Evolutionary conservation across 2,329 filamentous ascomycete genomes (phyloP).

Genomic region (Cladosporium austrohemisphaericum): DNA sequence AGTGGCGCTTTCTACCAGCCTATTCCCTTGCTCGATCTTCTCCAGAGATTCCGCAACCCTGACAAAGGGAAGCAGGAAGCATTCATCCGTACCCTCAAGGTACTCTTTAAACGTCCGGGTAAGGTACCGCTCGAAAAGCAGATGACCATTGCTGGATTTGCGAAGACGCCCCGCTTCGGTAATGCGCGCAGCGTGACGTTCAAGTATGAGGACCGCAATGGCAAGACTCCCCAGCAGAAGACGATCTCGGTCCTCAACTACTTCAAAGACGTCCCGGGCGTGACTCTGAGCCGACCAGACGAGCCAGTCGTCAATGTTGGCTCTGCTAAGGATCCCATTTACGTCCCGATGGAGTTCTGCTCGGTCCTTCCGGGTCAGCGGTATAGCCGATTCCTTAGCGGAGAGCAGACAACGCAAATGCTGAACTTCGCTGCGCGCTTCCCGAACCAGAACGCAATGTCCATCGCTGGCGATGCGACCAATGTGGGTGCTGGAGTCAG

Average conservation of each 20-base stretch:
- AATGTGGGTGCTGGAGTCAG: constrained; percentile 49
- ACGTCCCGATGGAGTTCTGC: constrained; percentile 65
- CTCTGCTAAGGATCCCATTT: constrained; percentile 53
- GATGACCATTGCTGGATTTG: constrained; percentile 48
- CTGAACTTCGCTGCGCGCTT: constrained; percentile 66
- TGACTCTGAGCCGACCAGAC: constrained; percentile 50
- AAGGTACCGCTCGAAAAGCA: constrained; percentile 23
- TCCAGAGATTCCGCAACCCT: constrained; percentile 30
- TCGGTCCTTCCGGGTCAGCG: constrained; percentile 62
- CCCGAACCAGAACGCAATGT: constrained; percentile 63
- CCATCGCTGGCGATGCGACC: constrained; percentile 47
- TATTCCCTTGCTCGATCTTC: constrained; percentile 29
- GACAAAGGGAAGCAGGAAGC: constrained; percentile 22
- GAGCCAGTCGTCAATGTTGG: constrained; percentile 59
- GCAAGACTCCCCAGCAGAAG: constrained; percentile 26
- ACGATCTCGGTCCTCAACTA: constrained; percentile 52
- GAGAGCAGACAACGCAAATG: constrained; percentile 64
- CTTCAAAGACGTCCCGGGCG: constrained; percentile 43
- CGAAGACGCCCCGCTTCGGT: constrained; percentile 32
- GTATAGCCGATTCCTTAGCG: constrained; percentile 56
- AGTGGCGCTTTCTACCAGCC: constrained; percentile 56
- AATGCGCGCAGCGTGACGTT: constrained; percentile 53
- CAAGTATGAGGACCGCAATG: constrained; percentile 20
- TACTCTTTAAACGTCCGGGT: constrained; percentile 22
- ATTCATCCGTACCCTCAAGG: constrained; percentile 30